Base-by-base conservation (phyloP, 495 filamentous ascomycete species). In the Daldinia concentrica region DNA sequence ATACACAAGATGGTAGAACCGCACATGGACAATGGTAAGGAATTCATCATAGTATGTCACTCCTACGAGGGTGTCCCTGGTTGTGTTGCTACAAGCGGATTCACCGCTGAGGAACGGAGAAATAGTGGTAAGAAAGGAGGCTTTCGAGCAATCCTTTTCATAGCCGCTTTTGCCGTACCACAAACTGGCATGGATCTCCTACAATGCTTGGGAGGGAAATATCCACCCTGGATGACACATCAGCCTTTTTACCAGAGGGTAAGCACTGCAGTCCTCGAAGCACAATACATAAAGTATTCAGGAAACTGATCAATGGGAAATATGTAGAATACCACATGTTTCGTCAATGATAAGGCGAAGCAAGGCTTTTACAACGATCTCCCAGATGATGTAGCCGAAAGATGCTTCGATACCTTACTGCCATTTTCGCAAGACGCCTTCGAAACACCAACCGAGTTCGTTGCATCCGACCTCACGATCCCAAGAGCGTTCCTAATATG, bases 91-190 rank as follows among this genome's bases (percentile, higher is more conserved):
- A 72, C 66, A 12, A 59, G 69, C 34, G 74, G 71, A 9, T 63
- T 66, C 24, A 78, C 71, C 26, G 66, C 73, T 37, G 39, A 69
- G 39, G 64, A 77, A 14, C 77, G 82, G 15, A 71, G 72, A 6
- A 68, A 64, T 1, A 58, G 73, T 45, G 81, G 78, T 1, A 64
- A 73, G n/a, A 69, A 75, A 29, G 74, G 76, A 0, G 79, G 80
- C 0, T 74, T 84, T 17, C 52, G 75, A 14, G 61, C 73, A 29
- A 62, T 83, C 17, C 39, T 83, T 3, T 83, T 81, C 58, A 79
- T 82, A 6, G 58, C 71, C 4, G 62, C 63, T 24, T 62, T 70
- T 6, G 67, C 56, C 12, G 22, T 66, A 6, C 56, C 60, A 3
- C 51, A 45, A 7, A 54, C 59, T 0, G 56, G 60, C 11, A n/a